Percentiles rank a stretch among this genome's conserved stretches.
phyloP scores from a whole-genome alignment of 2,329 filamentous ascomycete genomes.

The Chalaropsis ovoidea region DNA sequence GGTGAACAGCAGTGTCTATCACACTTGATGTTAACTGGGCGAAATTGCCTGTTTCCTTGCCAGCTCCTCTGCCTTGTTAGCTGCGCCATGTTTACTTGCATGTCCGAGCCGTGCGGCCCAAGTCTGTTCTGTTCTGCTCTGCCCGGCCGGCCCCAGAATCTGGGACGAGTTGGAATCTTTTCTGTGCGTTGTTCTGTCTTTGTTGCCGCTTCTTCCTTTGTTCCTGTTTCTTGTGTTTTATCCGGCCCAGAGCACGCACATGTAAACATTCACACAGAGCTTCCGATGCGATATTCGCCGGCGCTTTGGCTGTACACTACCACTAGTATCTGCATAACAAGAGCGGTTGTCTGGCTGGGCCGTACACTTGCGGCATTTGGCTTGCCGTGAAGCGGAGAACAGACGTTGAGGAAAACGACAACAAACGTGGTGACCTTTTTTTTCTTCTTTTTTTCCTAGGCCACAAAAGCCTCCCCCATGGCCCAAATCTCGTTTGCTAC shows the following conservation, averaged over 20 bases:
- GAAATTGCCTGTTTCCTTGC: not conserved
- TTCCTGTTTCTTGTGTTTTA: too few species aligned
- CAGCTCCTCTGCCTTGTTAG: not conserved
- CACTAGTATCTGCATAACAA: not conserved
- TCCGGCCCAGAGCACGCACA: too few species aligned
- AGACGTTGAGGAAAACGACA: not conserved
- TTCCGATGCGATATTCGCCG: not conserved
- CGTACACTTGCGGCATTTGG: conserved; percentile 9
- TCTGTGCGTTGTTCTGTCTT: not conserved
- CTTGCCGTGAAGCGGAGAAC: conserved; percentile 15
- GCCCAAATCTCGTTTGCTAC: conserved; percentile 5
- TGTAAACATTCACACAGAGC: too few species aligned
- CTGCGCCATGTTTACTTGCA: not conserved
- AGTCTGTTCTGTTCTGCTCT: conserved; percentile 1
- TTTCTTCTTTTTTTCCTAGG: not conserved
- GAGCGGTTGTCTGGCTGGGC: not conserved
- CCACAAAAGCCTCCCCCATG: not conserved
- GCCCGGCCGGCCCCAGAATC: not conserved
- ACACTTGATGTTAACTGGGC: not conserved
- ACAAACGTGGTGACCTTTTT: not conserved
- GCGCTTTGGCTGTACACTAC: not conserved
- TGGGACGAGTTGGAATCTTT: not conserved
- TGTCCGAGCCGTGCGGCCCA: not conserved
- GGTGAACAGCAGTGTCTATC: not conserved
- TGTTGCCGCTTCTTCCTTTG: not conserved